Evolutionary conservation across 306 rosid genomes (phyloP).

Genomic region (Prunus mira): DNA sequence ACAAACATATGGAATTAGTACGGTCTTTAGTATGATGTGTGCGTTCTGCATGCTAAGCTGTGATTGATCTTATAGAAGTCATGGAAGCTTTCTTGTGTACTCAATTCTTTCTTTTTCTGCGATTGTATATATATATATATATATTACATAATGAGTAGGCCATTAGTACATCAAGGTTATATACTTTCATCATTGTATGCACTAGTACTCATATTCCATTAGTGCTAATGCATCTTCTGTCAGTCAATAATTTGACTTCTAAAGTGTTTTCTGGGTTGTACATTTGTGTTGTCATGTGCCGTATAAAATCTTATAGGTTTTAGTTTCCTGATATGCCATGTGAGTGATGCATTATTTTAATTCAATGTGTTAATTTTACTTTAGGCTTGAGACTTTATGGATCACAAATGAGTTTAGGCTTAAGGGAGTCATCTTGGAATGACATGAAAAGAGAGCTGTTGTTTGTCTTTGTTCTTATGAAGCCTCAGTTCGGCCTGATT

Average conservation of each 20-base stretch:
- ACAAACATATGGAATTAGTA: neutral
- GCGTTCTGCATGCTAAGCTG: neutral
- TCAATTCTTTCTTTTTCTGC: neutral
- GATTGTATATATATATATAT: neutral
- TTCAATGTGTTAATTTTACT: neutral
- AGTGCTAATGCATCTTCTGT: neutral
- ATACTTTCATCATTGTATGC: neutral
- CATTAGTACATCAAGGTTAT: neutral
- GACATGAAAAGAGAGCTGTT: neutral
- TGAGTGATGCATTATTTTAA: neutral
- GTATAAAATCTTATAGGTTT: neutral
- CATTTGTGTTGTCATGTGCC: neutral
- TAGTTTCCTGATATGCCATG: neutral
- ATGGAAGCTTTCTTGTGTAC: neutral
- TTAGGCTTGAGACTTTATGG: neutral
- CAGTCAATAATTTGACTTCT: neutral
- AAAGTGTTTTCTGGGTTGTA: neutral
- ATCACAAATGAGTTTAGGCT: neutral
- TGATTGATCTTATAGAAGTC: neutral
- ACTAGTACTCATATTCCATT: neutral
- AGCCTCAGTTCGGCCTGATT: slow-evolving; percentile 17
- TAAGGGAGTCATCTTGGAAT: neutral
- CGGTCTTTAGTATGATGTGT: neutral
- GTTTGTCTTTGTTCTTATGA: neutral
- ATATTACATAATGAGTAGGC: neutral